Conservation (phyloP, 2,329 filamentous ascomycete genomes). For the Epicoccum nigrum region DNA sequence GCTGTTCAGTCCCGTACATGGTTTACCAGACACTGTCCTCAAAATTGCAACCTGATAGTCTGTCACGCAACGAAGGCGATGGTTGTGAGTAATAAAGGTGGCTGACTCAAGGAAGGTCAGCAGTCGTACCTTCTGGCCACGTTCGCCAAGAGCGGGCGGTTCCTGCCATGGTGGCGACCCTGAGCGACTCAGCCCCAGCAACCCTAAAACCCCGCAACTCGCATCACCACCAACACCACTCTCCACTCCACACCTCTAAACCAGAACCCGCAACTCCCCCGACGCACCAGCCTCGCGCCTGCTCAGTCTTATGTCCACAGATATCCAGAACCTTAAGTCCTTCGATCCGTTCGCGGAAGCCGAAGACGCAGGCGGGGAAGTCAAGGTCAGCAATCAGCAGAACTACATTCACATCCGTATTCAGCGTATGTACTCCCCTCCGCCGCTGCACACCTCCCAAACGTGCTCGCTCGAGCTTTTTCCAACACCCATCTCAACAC, state of each 20-base stretch:
- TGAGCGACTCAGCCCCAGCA: neutral
- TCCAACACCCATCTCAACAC: slow-evolving; percentile 43
- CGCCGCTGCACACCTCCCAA: neutral
- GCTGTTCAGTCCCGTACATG: too few species aligned
- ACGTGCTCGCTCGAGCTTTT: slow-evolving; percentile 46
- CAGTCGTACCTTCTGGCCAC: neutral
- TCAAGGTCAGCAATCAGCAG: slow-evolving; percentile 74
- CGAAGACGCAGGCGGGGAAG: slow-evolving; percentile 96
- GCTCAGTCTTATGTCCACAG: slow-evolving; percentile 47
- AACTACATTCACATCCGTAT: slow-evolving; percentile 99
- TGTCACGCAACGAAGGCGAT: neutral
- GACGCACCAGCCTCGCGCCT: slow-evolving; percentile 33
- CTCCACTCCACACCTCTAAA: slow-evolving; percentile 3
- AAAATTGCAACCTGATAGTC: neutral
- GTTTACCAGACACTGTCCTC: too few species aligned
- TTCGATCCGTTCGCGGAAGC: slow-evolving; percentile 99
- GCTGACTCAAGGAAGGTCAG: slow-evolving; percentile 3
- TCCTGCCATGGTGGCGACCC: slow-evolving; percentile 1
- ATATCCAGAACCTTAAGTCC: slow-evolving; percentile 54
- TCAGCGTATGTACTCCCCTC: slow-evolving; percentile 71
- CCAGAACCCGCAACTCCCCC: neutral
- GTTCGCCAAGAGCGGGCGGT: slow-evolving; percentile 7
- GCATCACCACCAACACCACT: slow-evolving; percentile 2
- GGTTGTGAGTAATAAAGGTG: neutral
- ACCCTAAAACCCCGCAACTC: slow-evolving; percentile 4